Conservation (phyloP, 495 filamentous ascomycete species). For the Schizothecium vesticola region DNA sequence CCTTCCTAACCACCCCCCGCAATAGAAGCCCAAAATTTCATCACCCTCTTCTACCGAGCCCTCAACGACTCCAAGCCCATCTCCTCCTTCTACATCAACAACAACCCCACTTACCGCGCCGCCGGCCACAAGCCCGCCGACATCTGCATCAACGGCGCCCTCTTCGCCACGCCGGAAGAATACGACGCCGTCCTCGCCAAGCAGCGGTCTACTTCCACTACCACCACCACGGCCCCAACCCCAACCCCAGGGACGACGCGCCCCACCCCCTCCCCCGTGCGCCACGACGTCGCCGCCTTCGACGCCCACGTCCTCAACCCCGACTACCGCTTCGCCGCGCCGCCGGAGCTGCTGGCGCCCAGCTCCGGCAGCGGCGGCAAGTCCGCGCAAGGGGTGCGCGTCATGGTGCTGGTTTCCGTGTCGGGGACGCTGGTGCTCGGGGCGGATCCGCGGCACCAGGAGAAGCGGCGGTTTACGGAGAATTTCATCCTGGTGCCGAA, state of each 20-base stretch:
- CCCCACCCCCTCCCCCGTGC: constrained; percentile 9
- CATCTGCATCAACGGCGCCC: constrained; percentile 43
- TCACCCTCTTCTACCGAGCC: constrained; percentile 38
- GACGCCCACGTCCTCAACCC: constrained; percentile 73
- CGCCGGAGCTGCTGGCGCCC: constrained; percentile 20
- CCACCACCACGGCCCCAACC: constrained; percentile 2
- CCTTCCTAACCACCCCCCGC: constrained; percentile 9
- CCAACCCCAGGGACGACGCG: neutral
- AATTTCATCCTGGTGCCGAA: constrained; percentile 74
- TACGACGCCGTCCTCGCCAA: constrained; percentile 35
- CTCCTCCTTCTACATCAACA: constrained; percentile 32
- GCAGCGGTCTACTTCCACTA: constrained; percentile 22
- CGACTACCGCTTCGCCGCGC: constrained; percentile 45
- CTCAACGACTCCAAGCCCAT: constrained; percentile 33
- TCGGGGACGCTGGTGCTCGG: constrained; percentile 52
- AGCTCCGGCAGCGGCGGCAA: neutral
- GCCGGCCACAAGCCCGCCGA: constrained; percentile 33
- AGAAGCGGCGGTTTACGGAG: constrained; percentile 64
- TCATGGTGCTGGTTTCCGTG: constrained; percentile 64
- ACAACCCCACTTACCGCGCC: constrained; percentile 27
- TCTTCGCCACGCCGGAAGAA: constrained; percentile 30
- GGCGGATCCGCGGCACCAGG: constrained; percentile 34
- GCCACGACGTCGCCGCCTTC: constrained; percentile 58
- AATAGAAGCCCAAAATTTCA: constrained; percentile 37
- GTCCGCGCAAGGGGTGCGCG: constrained; percentile 33